phyloP scores from a whole-genome alignment of 805 yeast species.

The Suhomyces prunicola region DNA sequence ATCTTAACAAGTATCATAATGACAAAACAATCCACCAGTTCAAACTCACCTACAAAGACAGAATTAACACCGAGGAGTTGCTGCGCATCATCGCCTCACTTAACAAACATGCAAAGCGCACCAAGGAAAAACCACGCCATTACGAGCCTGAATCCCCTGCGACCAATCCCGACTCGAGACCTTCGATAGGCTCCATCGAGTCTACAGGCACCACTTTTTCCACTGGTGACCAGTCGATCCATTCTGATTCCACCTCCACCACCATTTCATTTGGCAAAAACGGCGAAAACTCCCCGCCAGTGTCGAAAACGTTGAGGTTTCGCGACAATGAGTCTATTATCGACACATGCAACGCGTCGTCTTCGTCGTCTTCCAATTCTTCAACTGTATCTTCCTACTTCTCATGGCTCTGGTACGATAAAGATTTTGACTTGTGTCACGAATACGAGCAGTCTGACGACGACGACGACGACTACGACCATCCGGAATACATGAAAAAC shows the following conservation, averaged over 20 bases:
- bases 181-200: conserved; percentile 5
- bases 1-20: conserved; percentile 1
- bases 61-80: conserved; percentile 16
- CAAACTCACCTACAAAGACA: conserved; percentile 19
- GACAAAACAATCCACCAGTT: conserved; percentile 20
- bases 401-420: conserved; percentile 34
- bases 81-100: conserved; percentile 14
- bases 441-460: conserved; percentile 17
- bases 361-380: conserved; percentile 1
- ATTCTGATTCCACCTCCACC: conserved; percentile 5
- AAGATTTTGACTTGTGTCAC: conserved; percentile 21
- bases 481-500: conserved; percentile 2
- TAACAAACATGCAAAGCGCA: conserved; percentile 3
- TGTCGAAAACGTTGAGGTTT: conserved; percentile 9
- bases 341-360: background rate
- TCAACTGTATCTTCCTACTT: conserved; percentile 6
- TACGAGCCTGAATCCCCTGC: background rate
- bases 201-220: conserved; percentile 5
- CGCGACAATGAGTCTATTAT: conserved; percentile 18
- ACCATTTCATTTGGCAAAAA: background rate
- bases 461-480: conserved; percentile 9
- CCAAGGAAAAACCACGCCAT: background rate
- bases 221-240: background rate
- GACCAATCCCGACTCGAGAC: background rate
- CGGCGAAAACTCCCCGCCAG: background rate